Conservation (phyloP, 345 rosid genomes). For the Aquilaria yunnanensis region DNA sequence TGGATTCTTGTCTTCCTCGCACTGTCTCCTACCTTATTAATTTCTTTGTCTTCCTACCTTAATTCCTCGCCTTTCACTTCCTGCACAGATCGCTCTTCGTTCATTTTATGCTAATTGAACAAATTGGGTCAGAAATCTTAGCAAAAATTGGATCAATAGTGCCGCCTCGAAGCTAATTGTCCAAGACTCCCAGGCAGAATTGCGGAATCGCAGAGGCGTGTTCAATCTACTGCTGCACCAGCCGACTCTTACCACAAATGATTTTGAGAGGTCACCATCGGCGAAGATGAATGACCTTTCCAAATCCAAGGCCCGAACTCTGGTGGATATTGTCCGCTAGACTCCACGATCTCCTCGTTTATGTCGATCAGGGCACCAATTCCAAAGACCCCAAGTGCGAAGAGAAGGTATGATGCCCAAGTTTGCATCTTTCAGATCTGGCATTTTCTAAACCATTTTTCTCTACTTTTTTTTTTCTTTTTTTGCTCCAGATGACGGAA, state of each 20-base stretch:
- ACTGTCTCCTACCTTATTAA: no score
- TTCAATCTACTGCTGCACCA: conserved; percentile 9
- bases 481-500: conserved; percentile 60
- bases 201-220: conserved; percentile 22
- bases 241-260: no score
- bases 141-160: no score
- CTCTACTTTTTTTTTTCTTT: not conserved
- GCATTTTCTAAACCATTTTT: not conserved
- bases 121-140: no score
- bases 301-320: conserved; percentile 88
- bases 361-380: conserved; percentile 30
- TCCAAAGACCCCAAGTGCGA: conserved; percentile 53
- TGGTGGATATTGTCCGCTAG: conserved; percentile 72
- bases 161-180: no score
- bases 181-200: no score
- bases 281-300: conserved; percentile 74
- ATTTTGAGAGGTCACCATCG: not conserved
- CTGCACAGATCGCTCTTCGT: no score
- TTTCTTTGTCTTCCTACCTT: no score
- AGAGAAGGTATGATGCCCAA: conserved; percentile 38
- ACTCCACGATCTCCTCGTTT: conserved; percentile 79
- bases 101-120: no score
- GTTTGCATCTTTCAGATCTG: not conserved
- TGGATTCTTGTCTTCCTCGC: no score
- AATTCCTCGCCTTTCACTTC: no score